Evolutionary conservation across 441 rosid species (phyloP).

Genomic region (Manihot esculenta): DNA sequence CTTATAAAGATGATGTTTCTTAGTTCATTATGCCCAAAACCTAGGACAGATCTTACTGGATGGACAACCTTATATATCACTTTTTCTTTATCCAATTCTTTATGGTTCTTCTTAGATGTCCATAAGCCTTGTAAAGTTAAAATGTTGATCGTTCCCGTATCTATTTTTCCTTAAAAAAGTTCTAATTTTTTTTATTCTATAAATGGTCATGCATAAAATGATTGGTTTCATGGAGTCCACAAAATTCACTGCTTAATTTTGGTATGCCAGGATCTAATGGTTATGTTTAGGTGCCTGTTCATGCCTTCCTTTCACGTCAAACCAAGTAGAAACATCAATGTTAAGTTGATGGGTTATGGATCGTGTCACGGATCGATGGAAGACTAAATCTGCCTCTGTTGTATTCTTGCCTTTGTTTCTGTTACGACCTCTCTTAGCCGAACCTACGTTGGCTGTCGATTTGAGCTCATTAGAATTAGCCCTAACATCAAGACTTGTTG

Average conservation of each 20-base stretch:
- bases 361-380: too few relatives aligned
- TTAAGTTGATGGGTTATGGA: too few relatives aligned
- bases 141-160: not conserved
- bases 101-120: not conserved
- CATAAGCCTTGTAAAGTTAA: not conserved
- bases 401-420: too few relatives aligned
- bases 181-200: not conserved
- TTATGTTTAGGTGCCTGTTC: not conserved
- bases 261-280: not conserved
- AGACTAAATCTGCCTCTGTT: too few relatives aligned
- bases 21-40: not conserved
- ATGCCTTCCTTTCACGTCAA: not conserved
- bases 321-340: not conserved
- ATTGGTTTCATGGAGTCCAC: not conserved
- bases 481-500: too few relatives aligned
- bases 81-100: constrained; percentile 3
- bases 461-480: too few relatives aligned
- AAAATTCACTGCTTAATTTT: not conserved
- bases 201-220: not conserved
- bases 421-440: too few relatives aligned
- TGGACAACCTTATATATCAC: not conserved
- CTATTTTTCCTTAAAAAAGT: not conserved
- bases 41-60: not conserved
- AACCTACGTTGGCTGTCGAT: too few relatives aligned
- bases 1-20: constrained; percentile 9